Evolutionary conservation across 768 basidiomycete genomes (phyloP).

Genomic region (Nidularia pulvinata): DNA sequence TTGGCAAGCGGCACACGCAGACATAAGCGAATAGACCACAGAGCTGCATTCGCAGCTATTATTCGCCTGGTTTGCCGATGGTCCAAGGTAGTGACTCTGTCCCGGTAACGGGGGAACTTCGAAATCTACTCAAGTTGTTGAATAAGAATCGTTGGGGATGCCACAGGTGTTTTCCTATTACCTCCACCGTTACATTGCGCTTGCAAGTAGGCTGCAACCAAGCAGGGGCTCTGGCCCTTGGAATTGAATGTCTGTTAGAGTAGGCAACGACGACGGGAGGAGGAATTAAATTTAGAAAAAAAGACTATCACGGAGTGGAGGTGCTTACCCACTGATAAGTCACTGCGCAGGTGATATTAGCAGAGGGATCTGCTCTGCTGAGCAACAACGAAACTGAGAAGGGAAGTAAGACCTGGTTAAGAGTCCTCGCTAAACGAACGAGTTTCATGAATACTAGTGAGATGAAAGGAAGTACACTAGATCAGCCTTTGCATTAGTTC

Average conservation of each 20-base stretch:
- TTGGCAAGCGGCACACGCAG: slow-evolving; percentile 28
- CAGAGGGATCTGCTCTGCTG: not conserved
- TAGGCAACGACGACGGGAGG: not conserved
- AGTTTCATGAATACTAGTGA: too few relatives aligned
- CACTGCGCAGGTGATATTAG: not conserved
- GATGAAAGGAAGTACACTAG: too few relatives aligned
- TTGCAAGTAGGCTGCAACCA: slow-evolving; percentile 13
- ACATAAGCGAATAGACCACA: slow-evolving; percentile 26
- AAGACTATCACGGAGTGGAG: not conserved
- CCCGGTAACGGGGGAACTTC: slow-evolving; percentile 4
- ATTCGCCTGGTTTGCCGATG: not conserved
- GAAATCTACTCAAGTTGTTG: not conserved
- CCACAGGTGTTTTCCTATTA: not conserved
- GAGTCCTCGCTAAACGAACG: too few relatives aligned
- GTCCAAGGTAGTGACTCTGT: slow-evolving; percentile 6
- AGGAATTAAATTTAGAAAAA: not conserved
- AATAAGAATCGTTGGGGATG: not conserved
- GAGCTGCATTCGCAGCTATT: slow-evolving; percentile 26
- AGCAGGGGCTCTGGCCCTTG: slow-evolving; percentile 14
- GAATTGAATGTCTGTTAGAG: slow-evolving; percentile 10
- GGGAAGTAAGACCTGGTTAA: not conserved
- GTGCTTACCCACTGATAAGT: slow-evolving; percentile 13
- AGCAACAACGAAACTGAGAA: not conserved
- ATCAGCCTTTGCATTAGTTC: too few relatives aligned
- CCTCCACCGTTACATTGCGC: slow-evolving; percentile 5